Evolutionary conservation across 169 alveolate species (phyloP).

Genomic region (Cryptosporidium ryanae): DNA sequence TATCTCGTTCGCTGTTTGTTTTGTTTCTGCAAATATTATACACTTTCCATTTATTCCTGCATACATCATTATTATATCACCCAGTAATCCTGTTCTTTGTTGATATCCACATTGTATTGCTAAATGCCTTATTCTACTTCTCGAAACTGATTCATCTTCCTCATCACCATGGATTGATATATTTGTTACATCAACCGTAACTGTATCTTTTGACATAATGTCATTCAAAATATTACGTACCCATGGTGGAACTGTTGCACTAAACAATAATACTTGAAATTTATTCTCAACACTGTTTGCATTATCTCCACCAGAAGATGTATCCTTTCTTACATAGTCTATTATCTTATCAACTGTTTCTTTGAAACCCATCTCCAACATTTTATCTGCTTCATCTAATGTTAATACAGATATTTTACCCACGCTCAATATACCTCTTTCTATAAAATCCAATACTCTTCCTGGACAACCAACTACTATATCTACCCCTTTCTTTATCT

Average conservation of each 20-base stretch:
- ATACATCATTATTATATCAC: conserved; percentile 85
- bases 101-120: conserved; percentile 88
- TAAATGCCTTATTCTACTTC: conserved; percentile 86
- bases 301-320: conserved; percentile 33
- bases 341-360: conserved; percentile 87
- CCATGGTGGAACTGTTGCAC: conserved; percentile 93
- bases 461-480: conserved; percentile 91
- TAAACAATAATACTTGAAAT: conserved; percentile 87
- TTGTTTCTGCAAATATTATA: conserved; percentile 91
- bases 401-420: conserved; percentile 73
- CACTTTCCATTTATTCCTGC: conserved; percentile 82
- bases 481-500: conserved; percentile 86
- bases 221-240: conserved; percentile 82
- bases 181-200: conserved; percentile 78
- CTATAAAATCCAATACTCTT: conserved; percentile 88
- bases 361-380: conserved; percentile 88
- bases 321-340: conserved; percentile 77
- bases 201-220: conserved; percentile 75
- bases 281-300: conserved; percentile 24
- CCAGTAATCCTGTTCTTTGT: conserved; percentile 85
- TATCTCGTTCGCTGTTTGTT: conserved; percentile 88
- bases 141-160: conserved; percentile 83
- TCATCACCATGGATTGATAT: conserved; percentile 84
- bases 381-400: conserved; percentile 89
- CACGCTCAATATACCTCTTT: conserved; percentile 84